Conservation (phyloP, 1,284 basidiomycete species). For the Thecaphora thlaspeos region DNA sequence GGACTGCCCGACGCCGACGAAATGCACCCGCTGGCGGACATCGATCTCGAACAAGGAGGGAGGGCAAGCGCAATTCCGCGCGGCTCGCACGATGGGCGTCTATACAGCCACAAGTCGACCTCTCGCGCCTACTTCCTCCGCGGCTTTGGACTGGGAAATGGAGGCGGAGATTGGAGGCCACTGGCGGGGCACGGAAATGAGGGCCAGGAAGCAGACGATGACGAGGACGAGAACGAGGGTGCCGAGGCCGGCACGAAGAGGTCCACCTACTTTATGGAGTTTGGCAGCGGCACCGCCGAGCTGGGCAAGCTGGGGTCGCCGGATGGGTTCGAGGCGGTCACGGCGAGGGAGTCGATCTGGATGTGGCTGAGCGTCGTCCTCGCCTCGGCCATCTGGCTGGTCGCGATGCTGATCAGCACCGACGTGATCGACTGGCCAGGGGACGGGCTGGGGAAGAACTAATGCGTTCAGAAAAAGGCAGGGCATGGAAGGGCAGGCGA, state of each 20-base stretch:
- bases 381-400: conserved; percentile 15
- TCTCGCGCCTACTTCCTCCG: not conserved
- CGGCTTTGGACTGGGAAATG: no score
- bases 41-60: not conserved
- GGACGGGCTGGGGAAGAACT: conserved; percentile 29
- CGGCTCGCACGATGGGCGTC: not conserved
- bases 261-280: not conserved
- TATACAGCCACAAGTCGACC: not conserved
- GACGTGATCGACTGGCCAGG: conserved; percentile 44
- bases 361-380: conserved; percentile 20
- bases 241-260: not conserved
- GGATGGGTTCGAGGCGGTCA: conserved; percentile 23
- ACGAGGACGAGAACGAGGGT: not conserved
- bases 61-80: not conserved
- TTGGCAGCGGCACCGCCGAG: not conserved
- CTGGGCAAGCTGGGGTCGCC: not conserved
- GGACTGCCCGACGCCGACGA: not conserved
- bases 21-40: not conserved
- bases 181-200: no score
- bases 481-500: no score
- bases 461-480: no score
- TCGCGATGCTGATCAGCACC: conserved; percentile 37
- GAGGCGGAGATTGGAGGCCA: no score
- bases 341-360: conserved; percentile 20
- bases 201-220: no score